Evolutionary conservation across 768 basidiomycete species (phyloP).

Genomic region (Suillus variegatus): DNA sequence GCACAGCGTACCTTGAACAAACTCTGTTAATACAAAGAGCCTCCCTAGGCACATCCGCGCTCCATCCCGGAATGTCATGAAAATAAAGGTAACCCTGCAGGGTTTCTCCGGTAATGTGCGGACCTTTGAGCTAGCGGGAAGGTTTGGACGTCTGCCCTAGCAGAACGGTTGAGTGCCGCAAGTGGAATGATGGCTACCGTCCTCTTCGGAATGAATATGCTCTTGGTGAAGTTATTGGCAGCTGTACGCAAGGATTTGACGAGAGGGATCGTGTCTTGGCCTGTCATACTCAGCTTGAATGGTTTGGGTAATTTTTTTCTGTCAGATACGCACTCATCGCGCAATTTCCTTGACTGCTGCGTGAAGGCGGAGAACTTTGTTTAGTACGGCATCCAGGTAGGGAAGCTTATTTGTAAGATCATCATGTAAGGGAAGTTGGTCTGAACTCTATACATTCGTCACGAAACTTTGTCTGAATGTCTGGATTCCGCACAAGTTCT

Average conservation of each 20-base stretch:
- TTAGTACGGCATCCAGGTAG: conserved; percentile 43
- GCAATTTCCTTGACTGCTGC: conserved; percentile 31
- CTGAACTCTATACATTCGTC: conserved; percentile 27
- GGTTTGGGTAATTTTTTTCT: neutral
- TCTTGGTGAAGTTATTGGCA: conserved; percentile 29
- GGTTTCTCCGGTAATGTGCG: conserved; percentile 18
- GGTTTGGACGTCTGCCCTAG: conserved; percentile 46
- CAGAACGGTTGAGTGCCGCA: conserved; percentile 40
- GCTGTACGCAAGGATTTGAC: conserved; percentile 29
- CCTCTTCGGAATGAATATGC: conserved; percentile 40
- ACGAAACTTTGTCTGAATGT: conserved; percentile 29
- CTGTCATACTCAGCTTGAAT: conserved; percentile 19
- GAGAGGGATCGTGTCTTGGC: conserved; percentile 42
- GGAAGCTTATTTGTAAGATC: conserved; percentile 33
- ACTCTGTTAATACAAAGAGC: conserved; percentile 43
- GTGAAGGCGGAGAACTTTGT: conserved; percentile 42
- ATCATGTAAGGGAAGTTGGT: conserved; percentile 38
- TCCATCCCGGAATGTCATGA: conserved; percentile 43
- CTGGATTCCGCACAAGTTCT: conserved; percentile 28
- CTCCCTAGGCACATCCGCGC: conserved; percentile 47
- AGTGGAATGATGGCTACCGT: conserved; percentile 40
- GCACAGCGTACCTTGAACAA: conserved; percentile 35
- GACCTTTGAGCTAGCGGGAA: conserved; percentile 38
- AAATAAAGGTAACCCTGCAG: conserved; percentile 35
- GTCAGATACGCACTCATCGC: conserved; percentile 30